A percentile compares a stretch with the other conserved stretches of the same genome.
These are phyloP conservation scores for Globisporangium okanoganense DNA, from an alignment of 352 stramenopile species.

Conservation along the genomic window DNA sequence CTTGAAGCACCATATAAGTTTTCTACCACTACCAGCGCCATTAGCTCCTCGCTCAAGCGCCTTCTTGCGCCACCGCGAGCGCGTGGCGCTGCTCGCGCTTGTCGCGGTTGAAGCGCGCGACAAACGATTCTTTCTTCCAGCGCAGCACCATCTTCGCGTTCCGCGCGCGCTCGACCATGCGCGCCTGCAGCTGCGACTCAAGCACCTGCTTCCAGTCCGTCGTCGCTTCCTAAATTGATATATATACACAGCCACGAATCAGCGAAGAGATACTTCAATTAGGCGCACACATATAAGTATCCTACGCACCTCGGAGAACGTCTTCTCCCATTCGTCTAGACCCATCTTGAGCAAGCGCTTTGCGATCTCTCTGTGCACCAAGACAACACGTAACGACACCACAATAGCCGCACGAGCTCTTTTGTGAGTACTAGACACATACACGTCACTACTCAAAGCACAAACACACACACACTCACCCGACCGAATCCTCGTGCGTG, in stretches of 20 bases:
- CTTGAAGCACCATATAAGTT: neutral
- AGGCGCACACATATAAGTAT: neutral
- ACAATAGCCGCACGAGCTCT: neutral
- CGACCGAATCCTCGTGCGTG: slow-evolving; percentile 65
- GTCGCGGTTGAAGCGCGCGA: slow-evolving; percentile 72
- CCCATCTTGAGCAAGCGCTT: slow-evolving; percentile 46
- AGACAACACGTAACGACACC: neutral
- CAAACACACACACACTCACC: slow-evolving; percentile 26
- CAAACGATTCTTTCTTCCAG: slow-evolving; percentile 82
- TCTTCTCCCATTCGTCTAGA: slow-evolving; percentile 45
- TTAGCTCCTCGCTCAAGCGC: neutral
- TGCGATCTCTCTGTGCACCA: slow-evolving; percentile 57
- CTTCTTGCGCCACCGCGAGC: slow-evolving; percentile 1
- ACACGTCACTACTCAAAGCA: neutral
- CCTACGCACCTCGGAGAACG: slow-evolving; percentile 44
- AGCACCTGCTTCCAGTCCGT: slow-evolving; percentile 60
- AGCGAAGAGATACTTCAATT: neutral
- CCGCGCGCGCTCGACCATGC: slow-evolving; percentile 53
- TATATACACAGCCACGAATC: neutral
- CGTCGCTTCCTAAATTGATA: slow-evolving; percentile 33
- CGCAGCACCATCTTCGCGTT: slow-evolving; percentile 37
- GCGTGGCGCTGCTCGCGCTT: slow-evolving; percentile 58
- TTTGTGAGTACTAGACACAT: neutral
- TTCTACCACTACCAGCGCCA: too few relatives aligned
- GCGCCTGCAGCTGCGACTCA: slow-evolving; percentile 44